A percentile compares a stretch with the other conserved stretches of the same genome.
Evolutionary conservation across 768 basidiomycete genomes (phyloP).

Genomic region (Pulveroboletus ravenelii): DNA sequence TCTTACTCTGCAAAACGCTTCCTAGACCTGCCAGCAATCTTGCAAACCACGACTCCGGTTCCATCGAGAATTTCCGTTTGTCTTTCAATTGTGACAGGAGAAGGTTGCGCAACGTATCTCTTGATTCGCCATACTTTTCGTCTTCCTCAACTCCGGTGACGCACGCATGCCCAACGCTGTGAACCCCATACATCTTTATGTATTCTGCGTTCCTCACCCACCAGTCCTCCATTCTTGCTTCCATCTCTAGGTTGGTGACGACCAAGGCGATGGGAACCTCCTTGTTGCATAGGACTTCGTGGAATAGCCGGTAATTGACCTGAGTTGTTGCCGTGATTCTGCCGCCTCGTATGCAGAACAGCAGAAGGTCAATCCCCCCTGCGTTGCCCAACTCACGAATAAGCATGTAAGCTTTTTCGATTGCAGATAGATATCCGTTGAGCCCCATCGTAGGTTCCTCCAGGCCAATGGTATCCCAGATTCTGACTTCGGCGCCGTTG

Average conservation of each 20-base stretch:
- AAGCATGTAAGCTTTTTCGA: constrained; percentile 27
- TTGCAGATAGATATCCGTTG: constrained; percentile 24
- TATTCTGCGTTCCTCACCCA: constrained; percentile 26
- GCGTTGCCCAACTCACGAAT: constrained; percentile 19
- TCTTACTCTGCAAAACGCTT: constrained; percentile 16
- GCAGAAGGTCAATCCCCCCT: constrained; percentile 32
- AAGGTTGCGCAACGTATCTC: constrained; percentile 18
- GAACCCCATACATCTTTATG: constrained; percentile 26
- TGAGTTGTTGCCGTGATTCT: constrained; percentile 28
- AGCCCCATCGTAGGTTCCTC: constrained; percentile 29
- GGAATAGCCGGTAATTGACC: constrained; percentile 38
- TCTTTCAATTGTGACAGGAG: constrained; percentile 9
- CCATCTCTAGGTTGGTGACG: constrained; percentile 38
- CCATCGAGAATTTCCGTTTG: constrained; percentile 22
- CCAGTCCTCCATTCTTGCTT: constrained; percentile 34
- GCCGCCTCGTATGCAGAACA: constrained; percentile 36
- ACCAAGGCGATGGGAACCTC: constrained; percentile 38
- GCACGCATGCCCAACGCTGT: constrained; percentile 36
- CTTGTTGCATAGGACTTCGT: constrained; percentile 35
- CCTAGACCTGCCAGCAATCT: constrained; percentile 20
- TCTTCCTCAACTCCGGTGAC: constrained; percentile 35
- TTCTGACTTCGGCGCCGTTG: constrained; percentile 7
- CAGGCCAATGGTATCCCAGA: constrained; percentile 31
- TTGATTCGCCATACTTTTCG: constrained; percentile 35
- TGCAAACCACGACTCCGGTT: constrained; percentile 23